Conservation (phyloP, 2,329 filamentous ascomycete genomes). For the Colletotrichum kahawae region DNA sequence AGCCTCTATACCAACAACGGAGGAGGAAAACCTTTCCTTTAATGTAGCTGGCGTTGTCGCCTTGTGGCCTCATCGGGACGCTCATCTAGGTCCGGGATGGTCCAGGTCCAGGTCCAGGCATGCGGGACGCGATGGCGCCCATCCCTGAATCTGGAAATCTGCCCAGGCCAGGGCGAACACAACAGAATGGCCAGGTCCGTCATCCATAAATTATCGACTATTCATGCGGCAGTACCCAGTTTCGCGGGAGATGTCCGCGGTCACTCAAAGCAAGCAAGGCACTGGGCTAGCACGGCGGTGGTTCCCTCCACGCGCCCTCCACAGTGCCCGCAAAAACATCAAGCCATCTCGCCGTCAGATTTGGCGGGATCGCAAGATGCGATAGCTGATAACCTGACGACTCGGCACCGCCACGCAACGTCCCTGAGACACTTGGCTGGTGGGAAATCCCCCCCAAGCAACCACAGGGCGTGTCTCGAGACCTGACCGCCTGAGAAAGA, state of each 20-base stretch:
- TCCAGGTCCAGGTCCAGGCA: slow-evolving; percentile 16
- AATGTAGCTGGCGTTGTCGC: slow-evolving; percentile 15
- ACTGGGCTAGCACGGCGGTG: not conserved
- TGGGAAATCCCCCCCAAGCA: not conserved
- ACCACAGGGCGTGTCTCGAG: not conserved
- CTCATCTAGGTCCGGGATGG: slow-evolving; percentile 12
- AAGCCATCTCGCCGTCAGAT: slow-evolving; percentile 15
- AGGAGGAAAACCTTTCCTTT: slow-evolving; percentile 6
- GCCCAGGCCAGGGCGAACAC: slow-evolving; percentile 1
- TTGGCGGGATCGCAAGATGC: slow-evolving; percentile 11
- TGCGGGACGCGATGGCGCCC: slow-evolving; percentile 1
- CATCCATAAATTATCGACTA: not conserved
- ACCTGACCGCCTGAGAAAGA: not conserved
- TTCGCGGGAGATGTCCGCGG: not conserved
- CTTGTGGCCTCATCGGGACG: slow-evolving; percentile 28
- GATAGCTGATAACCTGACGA: slow-evolving; percentile 11
- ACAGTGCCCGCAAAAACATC: slow-evolving; percentile 2
- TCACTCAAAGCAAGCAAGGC: not conserved
- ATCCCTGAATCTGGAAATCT: slow-evolving; percentile 10
- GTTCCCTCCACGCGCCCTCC: not conserved
- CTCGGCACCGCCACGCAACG: slow-evolving; percentile 1
- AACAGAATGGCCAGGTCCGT: slow-evolving; percentile 4
- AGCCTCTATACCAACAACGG: not conserved
- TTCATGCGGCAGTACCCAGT: not conserved
- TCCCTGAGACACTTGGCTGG: not conserved